These are phyloP conservation scores for Linnemannia elongata DNA, from an alignment of 192 early-diverging fungal genomes.

Conservation along the genomic window DNA sequence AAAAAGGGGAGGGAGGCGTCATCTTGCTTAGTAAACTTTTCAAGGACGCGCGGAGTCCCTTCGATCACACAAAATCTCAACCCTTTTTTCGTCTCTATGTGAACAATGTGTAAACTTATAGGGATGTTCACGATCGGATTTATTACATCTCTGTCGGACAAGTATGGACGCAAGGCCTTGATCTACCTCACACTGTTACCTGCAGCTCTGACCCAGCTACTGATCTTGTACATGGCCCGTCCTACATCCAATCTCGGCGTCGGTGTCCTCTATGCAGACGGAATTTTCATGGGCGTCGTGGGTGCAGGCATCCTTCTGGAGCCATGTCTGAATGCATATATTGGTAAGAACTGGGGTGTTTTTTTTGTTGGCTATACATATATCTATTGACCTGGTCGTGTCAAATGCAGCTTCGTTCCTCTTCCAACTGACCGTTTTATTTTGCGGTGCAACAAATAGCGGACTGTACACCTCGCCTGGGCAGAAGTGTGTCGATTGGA, in stretches of 20 bases:
- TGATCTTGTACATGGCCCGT: slow-evolving; percentile 41
- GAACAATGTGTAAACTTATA: not conserved
- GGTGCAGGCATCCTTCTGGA: slow-evolving; percentile 35
- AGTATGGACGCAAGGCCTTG: slow-evolving; percentile 27
- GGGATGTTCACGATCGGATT: slow-evolving; percentile 48
- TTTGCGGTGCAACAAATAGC: not conserved
- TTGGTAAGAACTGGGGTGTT: slow-evolving; percentile 20
- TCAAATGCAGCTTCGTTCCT: not conserved
- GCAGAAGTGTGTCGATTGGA: slow-evolving; percentile 41
- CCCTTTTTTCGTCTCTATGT: not conserved
- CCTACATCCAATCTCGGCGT: slow-evolving; percentile 27
- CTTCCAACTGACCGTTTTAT: not conserved
- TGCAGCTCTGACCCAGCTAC: not conserved
- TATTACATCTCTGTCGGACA: slow-evolving; percentile 31
- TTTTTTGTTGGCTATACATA: not conserved
- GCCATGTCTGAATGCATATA: slow-evolving; percentile 31
- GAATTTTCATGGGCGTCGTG: slow-evolving; percentile 20
- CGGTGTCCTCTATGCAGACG: slow-evolving; percentile 28
- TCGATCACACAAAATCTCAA: not conserved
- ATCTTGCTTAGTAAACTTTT: not conserved
- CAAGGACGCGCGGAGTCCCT: not conserved
- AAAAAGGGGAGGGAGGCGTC: not conserved
- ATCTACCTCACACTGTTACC: slow-evolving; percentile 39
- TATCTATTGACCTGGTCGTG: not conserved
- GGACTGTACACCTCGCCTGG: slow-evolving; percentile 36